Evolutionary conservation across 108 stramenopile species (phyloP), one percentile per base, ranked within the genome.

Genomic region (Mayamaea pseudoterrestris): DNA sequence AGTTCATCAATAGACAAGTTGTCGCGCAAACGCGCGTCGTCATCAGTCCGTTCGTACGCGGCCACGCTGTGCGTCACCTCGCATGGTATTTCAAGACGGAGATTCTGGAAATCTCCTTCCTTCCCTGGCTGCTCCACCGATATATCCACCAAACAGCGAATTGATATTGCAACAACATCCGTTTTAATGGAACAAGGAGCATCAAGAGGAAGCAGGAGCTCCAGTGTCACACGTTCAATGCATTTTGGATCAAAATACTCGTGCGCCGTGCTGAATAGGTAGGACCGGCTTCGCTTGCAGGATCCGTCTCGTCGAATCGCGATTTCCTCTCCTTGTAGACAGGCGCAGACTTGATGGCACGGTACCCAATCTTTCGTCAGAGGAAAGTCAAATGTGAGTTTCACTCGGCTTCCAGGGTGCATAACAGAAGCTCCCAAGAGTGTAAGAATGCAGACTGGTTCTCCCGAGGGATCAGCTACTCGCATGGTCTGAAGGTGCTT

Each of bases 351-450:
- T 63, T 72, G 69, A 37, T 59, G 41, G 37, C 71, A 73, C 27
- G 72, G 76, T 12, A 66, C 47, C 57, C 57, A 56, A 12, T 47
- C 45, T 3, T 45, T 2, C 8, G 24, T 27, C 8, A 18, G 22
- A 1, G 74, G 66, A 51, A 76, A 76, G 50, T 76, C 61, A 45
- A 61, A 70, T 42, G 69, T 41, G 31, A 78, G 30, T 5, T 61
- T 46, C 7, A 69, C 35, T 6, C 57, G 41, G 18, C 59, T 69
- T 20, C 76, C 76, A 5, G 49, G 76, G 53, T 23, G 43, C 11
- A 68, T 22, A 11, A 39, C 46, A 20, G 57, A 23, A 5, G 52
- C 63, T 0, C 75, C 75, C 12, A 76, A 57, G 7, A 72, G 34
- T 4, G 70, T 73, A 30, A 71, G 30, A 36, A 73, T 44, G 22